These are phyloP conservation scores for Russula virescens DNA, from an alignment of 768 basidiomycete genomes.

Conservation along the genomic window DNA sequence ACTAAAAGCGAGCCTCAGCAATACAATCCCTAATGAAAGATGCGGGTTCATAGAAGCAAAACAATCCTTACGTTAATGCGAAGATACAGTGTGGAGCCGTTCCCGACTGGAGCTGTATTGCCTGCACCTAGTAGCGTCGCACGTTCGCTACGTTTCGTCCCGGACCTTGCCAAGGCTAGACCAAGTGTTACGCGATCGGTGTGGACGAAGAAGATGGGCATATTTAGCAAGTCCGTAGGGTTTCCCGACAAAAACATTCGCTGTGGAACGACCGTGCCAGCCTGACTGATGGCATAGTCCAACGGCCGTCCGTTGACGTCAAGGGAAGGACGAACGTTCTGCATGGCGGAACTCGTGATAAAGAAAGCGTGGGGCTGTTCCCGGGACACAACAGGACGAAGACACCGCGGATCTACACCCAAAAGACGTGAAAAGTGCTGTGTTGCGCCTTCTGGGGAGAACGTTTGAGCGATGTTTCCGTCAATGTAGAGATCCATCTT, in stretches of 20 bases:
- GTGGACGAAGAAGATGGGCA: slow-evolving; percentile 11
- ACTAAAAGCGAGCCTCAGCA: background rate
- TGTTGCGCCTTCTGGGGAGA: background rate
- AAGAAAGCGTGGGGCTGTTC: slow-evolving; percentile 13
- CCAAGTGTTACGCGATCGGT: background rate
- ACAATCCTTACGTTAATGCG: slow-evolving; percentile 5
- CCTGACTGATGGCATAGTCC: background rate
- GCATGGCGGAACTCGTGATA: background rate
- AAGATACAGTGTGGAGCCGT: background rate
- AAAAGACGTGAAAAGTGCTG: slow-evolving; percentile 1
- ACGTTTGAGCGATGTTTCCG: slow-evolving; percentile 6
- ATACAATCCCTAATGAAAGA: no score
- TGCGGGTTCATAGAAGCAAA: no score
- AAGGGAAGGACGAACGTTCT: background rate
- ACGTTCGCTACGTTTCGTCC: background rate
- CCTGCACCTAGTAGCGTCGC: background rate
- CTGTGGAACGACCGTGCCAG: slow-evolving; percentile 10
- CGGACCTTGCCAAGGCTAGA: background rate
- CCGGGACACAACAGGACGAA: background rate
- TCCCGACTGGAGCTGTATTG: background rate
- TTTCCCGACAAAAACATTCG: slow-evolving; percentile 1
- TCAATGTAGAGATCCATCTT: slow-evolving; percentile 4
- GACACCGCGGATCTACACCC: background rate
- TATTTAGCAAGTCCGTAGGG: background rate
- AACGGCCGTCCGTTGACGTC: background rate